Evolutionary conservation across 1,284 basidiomycete species (phyloP).

Genomic region (Cutaneotrichosporon dermatis): DNA sequence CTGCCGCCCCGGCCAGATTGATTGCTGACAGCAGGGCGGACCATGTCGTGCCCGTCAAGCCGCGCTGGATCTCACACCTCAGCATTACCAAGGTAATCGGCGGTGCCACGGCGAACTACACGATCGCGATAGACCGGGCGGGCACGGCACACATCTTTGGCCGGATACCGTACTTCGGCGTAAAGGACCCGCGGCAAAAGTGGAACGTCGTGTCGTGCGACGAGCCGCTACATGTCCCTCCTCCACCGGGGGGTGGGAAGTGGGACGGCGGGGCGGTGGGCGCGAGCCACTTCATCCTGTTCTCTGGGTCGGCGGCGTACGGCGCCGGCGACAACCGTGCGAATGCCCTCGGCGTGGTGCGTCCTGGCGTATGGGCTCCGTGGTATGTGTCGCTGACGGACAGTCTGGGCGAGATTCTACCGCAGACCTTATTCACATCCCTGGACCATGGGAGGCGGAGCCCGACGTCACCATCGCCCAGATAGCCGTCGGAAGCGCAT

Average conservation of each 20-base stretch:
- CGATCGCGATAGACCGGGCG: slow-evolving; percentile 59
- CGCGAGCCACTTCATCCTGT: slow-evolving; percentile 72
- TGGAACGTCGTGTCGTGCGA: slow-evolving; percentile 59
- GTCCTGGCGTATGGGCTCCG: too few species aligned
- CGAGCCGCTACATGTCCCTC: slow-evolving; percentile 60
- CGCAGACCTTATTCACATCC: slow-evolving; percentile 27
- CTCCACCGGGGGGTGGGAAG: slow-evolving; percentile 57
- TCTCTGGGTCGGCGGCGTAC: slow-evolving; percentile 78
- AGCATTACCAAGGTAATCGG: slow-evolving; percentile 66
- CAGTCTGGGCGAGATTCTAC: slow-evolving; percentile 24
- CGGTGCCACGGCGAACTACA: slow-evolving; percentile 62
- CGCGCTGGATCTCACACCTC: slow-evolving; percentile 79
- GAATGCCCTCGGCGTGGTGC: slow-evolving; percentile 59
- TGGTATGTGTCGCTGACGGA: too few species aligned
- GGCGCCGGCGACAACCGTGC: slow-evolving; percentile 72
- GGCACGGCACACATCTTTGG: slow-evolving; percentile 85
- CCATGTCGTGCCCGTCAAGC: slow-evolving; percentile 76
- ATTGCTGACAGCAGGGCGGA: slow-evolving; percentile 51
- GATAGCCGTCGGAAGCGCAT: slow-evolving; percentile 71
- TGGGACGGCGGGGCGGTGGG: slow-evolving; percentile 81
- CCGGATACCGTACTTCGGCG: slow-evolving; percentile 61
- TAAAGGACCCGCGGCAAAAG: slow-evolving; percentile 53
- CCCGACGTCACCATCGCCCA: slow-evolving; percentile 36
- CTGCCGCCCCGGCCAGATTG: background rate
- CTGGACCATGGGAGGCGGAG: slow-evolving; percentile 37